Percentiles rank a stretch among this genome's conserved stretches.
phyloP scores from a whole-genome alignment of 2,329 filamentous ascomycete species.

The Alternaria metachromatica region DNA sequence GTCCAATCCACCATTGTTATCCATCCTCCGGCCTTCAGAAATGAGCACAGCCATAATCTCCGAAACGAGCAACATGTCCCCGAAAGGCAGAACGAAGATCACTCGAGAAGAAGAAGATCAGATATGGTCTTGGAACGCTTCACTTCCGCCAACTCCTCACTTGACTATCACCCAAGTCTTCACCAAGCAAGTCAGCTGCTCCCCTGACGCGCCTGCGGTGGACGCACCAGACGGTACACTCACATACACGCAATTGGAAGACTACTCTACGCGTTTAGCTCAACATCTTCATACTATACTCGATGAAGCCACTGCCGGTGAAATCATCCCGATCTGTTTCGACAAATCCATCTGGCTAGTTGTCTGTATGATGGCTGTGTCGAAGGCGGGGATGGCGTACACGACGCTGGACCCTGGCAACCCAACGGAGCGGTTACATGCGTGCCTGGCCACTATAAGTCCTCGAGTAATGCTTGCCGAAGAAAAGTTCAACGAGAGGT shows the following conservation, averaged over 20 bases:
- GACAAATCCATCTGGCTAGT: slow-evolving; percentile 7
- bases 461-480: background rate
- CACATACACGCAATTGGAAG: slow-evolving; percentile 1
- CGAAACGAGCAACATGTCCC: background rate
- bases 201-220: slow-evolving; percentile 1
- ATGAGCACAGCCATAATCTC: background rate
- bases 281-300: background rate
- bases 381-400: slow-evolving; percentile 5
- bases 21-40: background rate
- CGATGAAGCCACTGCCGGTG: background rate
- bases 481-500: background rate
- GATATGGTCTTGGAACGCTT: slow-evolving; percentile 4
- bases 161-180: slow-evolving; percentile 1
- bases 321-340: slow-evolving; percentile 8
- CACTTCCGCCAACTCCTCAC: background rate
- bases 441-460: background rate
- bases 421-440: slow-evolving; percentile 3
- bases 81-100: background rate
- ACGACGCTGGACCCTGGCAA: slow-evolving; percentile 1
- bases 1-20: background rate
- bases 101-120: background rate
- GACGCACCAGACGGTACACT: slow-evolving; percentile 2
- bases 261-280: slow-evolving; percentile 2
- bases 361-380: slow-evolving; percentile 8
- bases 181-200: background rate